phyloP scores from a whole-genome alignment of 1,284 basidiomycete genomes.

The Pseudozyma sp. region DNA sequence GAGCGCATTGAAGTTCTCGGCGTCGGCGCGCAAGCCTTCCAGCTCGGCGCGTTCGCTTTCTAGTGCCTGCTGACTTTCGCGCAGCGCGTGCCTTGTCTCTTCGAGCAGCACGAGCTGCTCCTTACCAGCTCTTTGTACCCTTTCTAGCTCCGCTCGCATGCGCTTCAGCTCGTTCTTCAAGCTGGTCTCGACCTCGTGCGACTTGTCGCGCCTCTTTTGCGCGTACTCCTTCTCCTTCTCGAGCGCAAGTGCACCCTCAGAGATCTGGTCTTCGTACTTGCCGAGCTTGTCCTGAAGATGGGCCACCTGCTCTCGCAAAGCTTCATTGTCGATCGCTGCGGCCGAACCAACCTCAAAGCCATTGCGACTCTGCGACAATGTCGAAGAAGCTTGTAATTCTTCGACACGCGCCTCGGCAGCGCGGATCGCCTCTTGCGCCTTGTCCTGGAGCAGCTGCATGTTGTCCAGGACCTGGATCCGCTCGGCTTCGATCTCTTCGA shows the following conservation, averaged over 20 bases:
- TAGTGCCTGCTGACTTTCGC: conserved; percentile 86
- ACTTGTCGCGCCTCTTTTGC: conserved; percentile 73
- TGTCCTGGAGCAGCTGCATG: conserved; percentile 69
- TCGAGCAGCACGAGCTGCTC: conserved; percentile 30
- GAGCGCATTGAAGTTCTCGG: conserved; percentile 47
- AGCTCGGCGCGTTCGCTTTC: conserved; percentile 93
- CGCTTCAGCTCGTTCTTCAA: conserved; percentile 57
- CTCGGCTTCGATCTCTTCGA: conserved; percentile 57
- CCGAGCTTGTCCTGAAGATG: conserved; percentile 84
- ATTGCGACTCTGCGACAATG: conserved; percentile 22
- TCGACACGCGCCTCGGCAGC: conserved; percentile 79
- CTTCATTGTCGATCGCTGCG: conserved; percentile 91
- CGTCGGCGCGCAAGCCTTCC: conserved; percentile 81
- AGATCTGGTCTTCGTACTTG: conserved; percentile 84
- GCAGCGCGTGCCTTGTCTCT: conserved; percentile 80
- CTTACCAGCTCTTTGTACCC: conserved; percentile 64
- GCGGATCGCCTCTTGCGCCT: conserved; percentile 84
- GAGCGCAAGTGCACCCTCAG: conserved; percentile 78
- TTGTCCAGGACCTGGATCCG: conserved; percentile 63
- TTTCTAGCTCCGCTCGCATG: conserved; percentile 75
- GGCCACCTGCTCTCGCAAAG: conserved; percentile 83
- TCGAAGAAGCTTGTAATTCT: conserved; percentile 69
- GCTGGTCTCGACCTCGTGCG: conserved; percentile 76
- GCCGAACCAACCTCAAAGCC: conserved; percentile 27
- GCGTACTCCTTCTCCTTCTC: conserved; percentile 79